Evolutionary conservation across 805 yeast species (phyloP).

Genomic region (Metschnikowia baotianmanensis): DNA sequence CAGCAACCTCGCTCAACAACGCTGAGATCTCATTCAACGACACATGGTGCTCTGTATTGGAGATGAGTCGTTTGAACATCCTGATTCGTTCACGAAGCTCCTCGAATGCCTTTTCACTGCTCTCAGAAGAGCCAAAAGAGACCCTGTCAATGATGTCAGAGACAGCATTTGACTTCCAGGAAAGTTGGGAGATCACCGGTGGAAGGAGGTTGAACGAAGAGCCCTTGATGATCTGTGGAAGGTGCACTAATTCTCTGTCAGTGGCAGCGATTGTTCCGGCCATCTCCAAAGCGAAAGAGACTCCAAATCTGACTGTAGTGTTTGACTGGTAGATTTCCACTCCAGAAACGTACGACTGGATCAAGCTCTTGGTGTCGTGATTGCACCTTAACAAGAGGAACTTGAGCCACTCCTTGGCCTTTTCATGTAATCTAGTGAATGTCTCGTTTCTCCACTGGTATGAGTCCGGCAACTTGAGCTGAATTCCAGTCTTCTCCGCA

Average conservation of each 20-base stretch:
- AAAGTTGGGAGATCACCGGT: constrained; percentile 70
- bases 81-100: constrained; percentile 27
- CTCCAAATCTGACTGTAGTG: constrained; percentile 62
- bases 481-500: constrained; percentile 44
- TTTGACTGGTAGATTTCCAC: constrained; percentile 20
- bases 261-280: constrained; percentile 69
- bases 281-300: constrained; percentile 87
- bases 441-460: constrained; percentile 73
- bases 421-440: constrained; percentile 53
- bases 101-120: constrained; percentile 26
- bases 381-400: constrained; percentile 56
- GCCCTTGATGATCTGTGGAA: constrained; percentile 33
- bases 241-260: constrained; percentile 62
- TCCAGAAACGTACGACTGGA: constrained; percentile 70
- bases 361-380: constrained; percentile 72
- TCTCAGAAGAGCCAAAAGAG: constrained; percentile 28
- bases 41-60: constrained; percentile 11
- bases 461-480: constrained; percentile 67
- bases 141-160: constrained; percentile 31
- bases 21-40: constrained; percentile 32
- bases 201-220: constrained; percentile 58
- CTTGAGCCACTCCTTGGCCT: constrained; percentile 67
- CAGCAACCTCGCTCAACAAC: constrained; percentile 46
- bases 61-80: constrained; percentile 15
- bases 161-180: constrained; percentile 57